A percentile compares a stretch with the other conserved stretches of the same genome.
Evolutionary conservation across 73 alveolate genomes (phyloP).

Genomic region (Durusdinium trenchii): DNA sequence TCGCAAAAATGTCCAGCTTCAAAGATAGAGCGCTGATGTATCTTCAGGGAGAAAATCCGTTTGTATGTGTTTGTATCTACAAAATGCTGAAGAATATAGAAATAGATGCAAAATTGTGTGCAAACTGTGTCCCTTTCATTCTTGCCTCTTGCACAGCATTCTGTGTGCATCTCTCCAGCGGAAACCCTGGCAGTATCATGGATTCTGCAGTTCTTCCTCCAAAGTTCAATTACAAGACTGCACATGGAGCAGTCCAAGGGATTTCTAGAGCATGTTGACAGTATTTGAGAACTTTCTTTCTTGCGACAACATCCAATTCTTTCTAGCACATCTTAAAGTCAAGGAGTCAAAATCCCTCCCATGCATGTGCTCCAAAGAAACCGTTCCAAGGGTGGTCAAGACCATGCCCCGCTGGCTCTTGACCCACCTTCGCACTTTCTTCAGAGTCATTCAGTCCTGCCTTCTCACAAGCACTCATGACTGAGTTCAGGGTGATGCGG

Average conservation of each 20-base stretch:
- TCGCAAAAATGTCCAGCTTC: constrained; percentile 20
- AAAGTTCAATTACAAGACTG: too few species aligned
- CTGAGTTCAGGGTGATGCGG: constrained; percentile 37
- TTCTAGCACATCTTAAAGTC: too few species aligned
- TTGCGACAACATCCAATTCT: too few species aligned
- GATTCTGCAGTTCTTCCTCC: too few species aligned
- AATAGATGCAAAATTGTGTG: neutral
- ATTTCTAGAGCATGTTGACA: too few species aligned
- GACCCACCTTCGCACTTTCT: neutral
- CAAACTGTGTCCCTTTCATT: neutral
- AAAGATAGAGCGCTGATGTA: neutral
- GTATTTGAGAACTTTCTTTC: too few species aligned
- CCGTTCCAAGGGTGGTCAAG: neutral
- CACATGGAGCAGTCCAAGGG: too few species aligned
- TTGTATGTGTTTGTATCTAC: neutral
- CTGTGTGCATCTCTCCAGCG: constrained; percentile 42
- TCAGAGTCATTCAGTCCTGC: neutral
- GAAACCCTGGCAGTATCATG: constrained; percentile 6
- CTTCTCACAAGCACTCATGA: constrained; percentile 55
- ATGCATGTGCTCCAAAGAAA: too few species aligned
- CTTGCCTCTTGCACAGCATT: constrained; percentile 20
- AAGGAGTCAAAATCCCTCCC: too few species aligned
- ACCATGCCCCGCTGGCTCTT: too few species aligned
- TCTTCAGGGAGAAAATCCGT: neutral
- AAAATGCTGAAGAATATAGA: neutral